A percentile compares a stretch with the other conserved stretches of the same genome.
These are phyloP conservation scores for Chrysoporthe deuterocubensis DNA, from an alignment of 2,329 filamentous ascomycete species.

Conservation along the genomic window DNA sequence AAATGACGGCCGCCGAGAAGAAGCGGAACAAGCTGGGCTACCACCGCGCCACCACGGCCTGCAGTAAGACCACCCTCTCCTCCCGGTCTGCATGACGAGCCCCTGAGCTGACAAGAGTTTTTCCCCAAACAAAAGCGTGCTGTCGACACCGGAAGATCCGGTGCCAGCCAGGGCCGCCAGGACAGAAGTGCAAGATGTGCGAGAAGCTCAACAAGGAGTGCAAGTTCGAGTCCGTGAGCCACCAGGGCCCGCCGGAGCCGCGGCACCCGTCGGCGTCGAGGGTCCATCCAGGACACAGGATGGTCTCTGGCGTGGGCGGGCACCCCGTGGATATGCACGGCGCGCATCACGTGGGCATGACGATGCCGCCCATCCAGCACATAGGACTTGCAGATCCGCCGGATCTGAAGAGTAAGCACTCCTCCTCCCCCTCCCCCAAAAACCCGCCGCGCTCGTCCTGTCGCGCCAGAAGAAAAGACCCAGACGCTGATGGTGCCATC, in stretches of 20 bases:
- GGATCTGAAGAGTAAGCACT: constrained; percentile 48
- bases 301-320: constrained; percentile 46
- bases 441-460: neutral
- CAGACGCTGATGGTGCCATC: neutral
- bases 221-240: constrained; percentile 88
- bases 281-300: constrained; percentile 44
- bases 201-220: constrained; percentile 94
- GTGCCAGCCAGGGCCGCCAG: constrained; percentile 76
- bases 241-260: constrained; percentile 58
- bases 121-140: constrained; percentile 63
- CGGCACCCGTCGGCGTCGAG: constrained; percentile 48
- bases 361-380: constrained; percentile 49
- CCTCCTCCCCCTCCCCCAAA: constrained; percentile 16
- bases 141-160: constrained; percentile 93
- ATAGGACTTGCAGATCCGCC: constrained; percentile 44
- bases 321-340: constrained; percentile 47
- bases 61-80: constrained; percentile 68
- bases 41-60: constrained; percentile 92
- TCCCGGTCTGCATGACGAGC: neutral
- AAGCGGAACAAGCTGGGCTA: constrained; percentile 91
- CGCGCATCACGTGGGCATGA: constrained; percentile 48
- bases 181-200: constrained; percentile 85
- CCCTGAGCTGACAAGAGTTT: constrained; percentile 21
- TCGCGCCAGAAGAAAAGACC: neutral
- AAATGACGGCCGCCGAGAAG: constrained; percentile 52